A percentile compares a stretch with the other conserved stretches of the same genome.
phyloP scores from a whole-genome alignment of 2,329 filamentous ascomycete genomes.

The Venturia carpophila region DNA sequence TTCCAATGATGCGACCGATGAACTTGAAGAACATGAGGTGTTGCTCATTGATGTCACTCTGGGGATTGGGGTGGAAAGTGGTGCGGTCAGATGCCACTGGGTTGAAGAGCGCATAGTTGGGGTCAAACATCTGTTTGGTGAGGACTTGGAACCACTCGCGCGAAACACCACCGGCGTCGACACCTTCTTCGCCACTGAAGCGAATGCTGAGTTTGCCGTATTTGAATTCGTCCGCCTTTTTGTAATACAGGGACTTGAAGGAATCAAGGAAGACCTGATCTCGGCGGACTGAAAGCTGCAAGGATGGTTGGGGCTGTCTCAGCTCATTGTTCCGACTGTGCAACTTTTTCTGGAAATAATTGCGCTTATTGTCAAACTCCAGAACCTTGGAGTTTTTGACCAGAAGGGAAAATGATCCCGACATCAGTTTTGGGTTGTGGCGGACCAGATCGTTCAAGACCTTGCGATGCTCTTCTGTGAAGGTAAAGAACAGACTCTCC shows the following conservation, averaged over 20 bases:
- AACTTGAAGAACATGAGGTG: constrained; percentile 99
- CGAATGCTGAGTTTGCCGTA: constrained; percentile 97
- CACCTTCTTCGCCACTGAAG: constrained; percentile 94
- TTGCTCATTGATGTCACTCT: constrained; percentile 89
- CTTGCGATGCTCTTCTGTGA: constrained; percentile 94
- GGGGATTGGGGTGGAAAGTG: constrained; percentile 95
- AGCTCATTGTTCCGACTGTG: constrained; percentile 65
- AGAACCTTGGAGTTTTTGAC: constrained; percentile 98
- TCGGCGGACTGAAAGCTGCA: constrained; percentile 84
- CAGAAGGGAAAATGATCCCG: constrained; percentile 87
- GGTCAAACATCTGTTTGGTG: constrained; percentile 96
- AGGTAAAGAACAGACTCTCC: constrained; percentile 89
- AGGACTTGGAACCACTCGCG: constrained; percentile 99
- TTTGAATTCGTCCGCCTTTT: constrained; percentile 94
- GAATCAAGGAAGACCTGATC: constrained; percentile 97
- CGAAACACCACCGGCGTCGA: constrained; percentile 94
- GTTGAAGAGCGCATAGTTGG: constrained; percentile 92
- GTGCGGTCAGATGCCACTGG: constrained; percentile 95
- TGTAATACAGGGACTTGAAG: constrained; percentile 97
- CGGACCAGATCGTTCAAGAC: constrained; percentile 97
- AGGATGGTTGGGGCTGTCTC: constrained; percentile 63
- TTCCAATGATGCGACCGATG: constrained; percentile 95
- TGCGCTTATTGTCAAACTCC: constrained; percentile 99
- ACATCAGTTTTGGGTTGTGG: constrained; percentile 97
- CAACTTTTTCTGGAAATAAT: constrained; percentile 93